A percentile compares a stretch with the other conserved stretches of the same genome.
Evolutionary conservation across 129 eudicot genomes (phyloP).

Genomic region (Centaurea solstitialis): DNA sequence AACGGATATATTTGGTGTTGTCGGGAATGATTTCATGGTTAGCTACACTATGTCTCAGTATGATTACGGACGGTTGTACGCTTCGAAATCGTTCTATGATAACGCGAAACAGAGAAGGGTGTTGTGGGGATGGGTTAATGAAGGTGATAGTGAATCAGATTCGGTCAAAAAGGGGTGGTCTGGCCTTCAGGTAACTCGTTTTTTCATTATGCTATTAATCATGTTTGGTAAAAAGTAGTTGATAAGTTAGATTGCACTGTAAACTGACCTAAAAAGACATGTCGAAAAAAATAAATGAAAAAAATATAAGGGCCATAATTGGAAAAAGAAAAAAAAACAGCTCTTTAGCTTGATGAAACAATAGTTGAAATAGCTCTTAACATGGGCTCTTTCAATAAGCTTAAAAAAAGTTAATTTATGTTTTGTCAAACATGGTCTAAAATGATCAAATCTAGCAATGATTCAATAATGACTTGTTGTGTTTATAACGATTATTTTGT

Average conservation of each 20-base stretch:
- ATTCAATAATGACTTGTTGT: not conserved
- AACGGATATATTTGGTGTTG: slow-evolving; percentile 35
- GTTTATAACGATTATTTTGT: not conserved
- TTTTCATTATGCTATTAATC: not conserved
- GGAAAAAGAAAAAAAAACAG: not conserved
- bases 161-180: slow-evolving; percentile 53
- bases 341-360: not conserved
- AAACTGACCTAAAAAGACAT: not conserved
- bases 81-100: slow-evolving; percentile 71
- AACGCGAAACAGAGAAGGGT: slow-evolving; percentile 51
- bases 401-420: not conserved
- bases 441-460: not conserved
- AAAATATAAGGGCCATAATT: not conserved
- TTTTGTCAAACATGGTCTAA: not conserved
- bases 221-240: too few species aligned
- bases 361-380: not conserved
- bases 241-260: not conserved
- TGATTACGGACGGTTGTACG: slow-evolving; percentile 77
- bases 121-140: slow-evolving; percentile 69
- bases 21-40: slow-evolving; percentile 29
- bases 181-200: slow-evolving; percentile 56
- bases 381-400: not conserved
- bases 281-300: not conserved
- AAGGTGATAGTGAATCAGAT: slow-evolving; percentile 26
- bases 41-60: slow-evolving; percentile 31